Evolutionary conservation across 352 stramenopile genomes (phyloP).

Genomic region (Pythium pectinolyticum): DNA sequence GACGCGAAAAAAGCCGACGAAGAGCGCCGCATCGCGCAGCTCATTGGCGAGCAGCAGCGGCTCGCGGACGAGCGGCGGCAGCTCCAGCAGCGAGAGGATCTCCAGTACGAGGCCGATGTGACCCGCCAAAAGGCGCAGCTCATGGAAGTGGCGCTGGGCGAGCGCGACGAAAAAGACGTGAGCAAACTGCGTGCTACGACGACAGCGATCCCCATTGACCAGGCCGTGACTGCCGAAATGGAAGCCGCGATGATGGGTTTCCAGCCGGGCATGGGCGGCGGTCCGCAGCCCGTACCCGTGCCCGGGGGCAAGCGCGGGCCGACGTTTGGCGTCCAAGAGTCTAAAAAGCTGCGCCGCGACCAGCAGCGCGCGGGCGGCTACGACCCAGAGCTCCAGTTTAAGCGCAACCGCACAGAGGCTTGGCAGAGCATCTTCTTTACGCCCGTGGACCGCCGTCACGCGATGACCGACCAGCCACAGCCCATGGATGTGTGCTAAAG

Average conservation of each 20-base stretch:
- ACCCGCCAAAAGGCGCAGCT: slow-evolving; percentile 81
- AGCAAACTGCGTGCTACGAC: slow-evolving; percentile 71
- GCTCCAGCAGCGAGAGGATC: slow-evolving; percentile 78
- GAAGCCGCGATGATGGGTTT: slow-evolving; percentile 89
- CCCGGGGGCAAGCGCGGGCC: slow-evolving; percentile 77
- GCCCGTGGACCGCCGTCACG: slow-evolving; percentile 37
- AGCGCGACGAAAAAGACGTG: slow-evolving; percentile 80
- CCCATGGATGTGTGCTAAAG: slow-evolving; percentile 32
- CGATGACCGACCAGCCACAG: slow-evolving; percentile 9
- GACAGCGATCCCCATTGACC: slow-evolving; percentile 82
- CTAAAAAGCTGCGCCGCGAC: slow-evolving; percentile 74
- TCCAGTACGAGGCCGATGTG: slow-evolving; percentile 78
- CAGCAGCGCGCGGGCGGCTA: slow-evolving; percentile 82
- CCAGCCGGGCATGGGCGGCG: slow-evolving; percentile 69
- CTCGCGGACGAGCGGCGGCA: slow-evolving; percentile 72
- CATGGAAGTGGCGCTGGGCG: slow-evolving; percentile 83
- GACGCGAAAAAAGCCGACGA: slow-evolving; percentile 86
- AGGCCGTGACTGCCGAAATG: slow-evolving; percentile 86
- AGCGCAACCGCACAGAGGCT: slow-evolving; percentile 76
- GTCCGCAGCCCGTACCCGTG: slow-evolving; percentile 73
- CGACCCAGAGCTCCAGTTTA: slow-evolving; percentile 74
- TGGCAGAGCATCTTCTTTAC: slow-evolving; percentile 79
- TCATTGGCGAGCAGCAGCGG: slow-evolving; percentile 82
- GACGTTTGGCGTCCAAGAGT: slow-evolving; percentile 77
- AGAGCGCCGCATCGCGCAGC: slow-evolving; percentile 80